These are phyloP conservation scores for Cyclospora cayetanensis DNA, from an alignment of 169 alveolate species.

Conservation along the genomic window DNA sequence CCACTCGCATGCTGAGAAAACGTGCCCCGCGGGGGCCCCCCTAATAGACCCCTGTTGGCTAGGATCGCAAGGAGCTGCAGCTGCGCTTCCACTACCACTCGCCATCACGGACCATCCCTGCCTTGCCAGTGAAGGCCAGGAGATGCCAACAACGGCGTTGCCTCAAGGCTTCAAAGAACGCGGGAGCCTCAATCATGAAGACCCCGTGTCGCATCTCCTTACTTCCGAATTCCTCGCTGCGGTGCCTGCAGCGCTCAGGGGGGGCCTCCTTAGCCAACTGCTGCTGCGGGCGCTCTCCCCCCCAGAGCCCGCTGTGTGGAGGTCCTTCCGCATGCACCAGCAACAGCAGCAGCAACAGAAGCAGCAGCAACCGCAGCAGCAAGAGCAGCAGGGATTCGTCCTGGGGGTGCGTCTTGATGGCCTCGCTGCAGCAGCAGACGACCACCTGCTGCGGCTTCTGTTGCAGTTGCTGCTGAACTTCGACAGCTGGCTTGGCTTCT, in stretches of 20 bases:
- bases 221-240: slow-evolving; percentile 32
- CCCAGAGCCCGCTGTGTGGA: not conserved
- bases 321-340: slow-evolving; percentile 15
- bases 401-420: slow-evolving; percentile 26
- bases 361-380: slow-evolving; percentile 33
- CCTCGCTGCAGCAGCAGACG: slow-evolving; percentile 33
- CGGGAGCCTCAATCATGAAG: no score
- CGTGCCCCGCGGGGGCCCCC: slow-evolving; percentile 48
- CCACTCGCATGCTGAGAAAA: not conserved
- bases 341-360: slow-evolving; percentile 28
- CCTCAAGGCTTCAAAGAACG: no score
- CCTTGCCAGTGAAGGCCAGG: not conserved
- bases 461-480: slow-evolving; percentile 43
- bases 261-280: slow-evolving; percentile 22
- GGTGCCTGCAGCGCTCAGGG: slow-evolving; percentile 33
- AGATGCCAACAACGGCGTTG: not conserved
- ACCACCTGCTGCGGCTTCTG: slow-evolving; percentile 58
- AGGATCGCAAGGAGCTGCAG: slow-evolving; percentile 34
- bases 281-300: not conserved
- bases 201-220: slow-evolving; percentile 5
- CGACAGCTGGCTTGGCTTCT: slow-evolving; percentile 59
- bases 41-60: slow-evolving; percentile 10
- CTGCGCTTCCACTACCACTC: not conserved
- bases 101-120: not conserved
- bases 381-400: not conserved